phyloP scores from a whole-genome alignment of 2,329 filamentous ascomycete genomes.

The Chaetomiaceae sp. region DNA sequence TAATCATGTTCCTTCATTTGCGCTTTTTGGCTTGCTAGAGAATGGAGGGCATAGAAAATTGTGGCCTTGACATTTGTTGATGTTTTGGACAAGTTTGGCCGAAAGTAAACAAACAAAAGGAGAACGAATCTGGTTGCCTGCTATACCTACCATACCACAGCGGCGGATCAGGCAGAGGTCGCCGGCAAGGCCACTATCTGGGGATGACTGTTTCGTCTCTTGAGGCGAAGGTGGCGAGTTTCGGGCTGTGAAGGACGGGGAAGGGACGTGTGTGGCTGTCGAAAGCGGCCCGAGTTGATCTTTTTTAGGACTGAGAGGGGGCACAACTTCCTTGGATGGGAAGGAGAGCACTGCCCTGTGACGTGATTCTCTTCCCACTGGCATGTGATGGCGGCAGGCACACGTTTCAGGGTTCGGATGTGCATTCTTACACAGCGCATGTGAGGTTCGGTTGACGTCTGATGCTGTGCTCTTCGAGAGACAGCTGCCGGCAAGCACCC shows the following conservation, averaged over 20 bases:
- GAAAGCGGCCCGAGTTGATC: not conserved
- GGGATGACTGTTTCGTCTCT: constrained; percentile 12
- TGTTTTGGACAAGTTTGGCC: constrained; percentile 7
- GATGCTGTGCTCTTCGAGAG: too few relatives aligned
- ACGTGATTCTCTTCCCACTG: constrained; percentile 7
- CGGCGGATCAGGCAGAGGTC: too few relatives aligned
- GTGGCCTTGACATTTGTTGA: constrained; percentile 4
- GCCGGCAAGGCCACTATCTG: too few relatives aligned
- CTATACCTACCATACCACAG: too few relatives aligned
- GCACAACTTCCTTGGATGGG: too few relatives aligned
- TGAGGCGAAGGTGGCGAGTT: constrained; percentile 11
- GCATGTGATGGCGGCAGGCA: constrained; percentile 7
- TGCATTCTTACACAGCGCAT: constrained; percentile 12
- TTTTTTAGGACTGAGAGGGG: not conserved
- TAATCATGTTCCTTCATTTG: too few relatives aligned
- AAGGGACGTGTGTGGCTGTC: not conserved
- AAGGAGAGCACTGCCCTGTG: too few relatives aligned
- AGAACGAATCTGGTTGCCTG: not conserved
- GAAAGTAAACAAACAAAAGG: constrained; percentile 18
- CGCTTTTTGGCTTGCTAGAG: too few relatives aligned
- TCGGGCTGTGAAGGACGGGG: not conserved
- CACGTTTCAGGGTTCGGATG: constrained; percentile 11
- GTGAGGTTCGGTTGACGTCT: not conserved
- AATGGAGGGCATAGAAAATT: too few relatives aligned
- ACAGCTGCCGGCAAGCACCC: too few relatives aligned